Conservation (phyloP, 345 rosid species). For the Citropsis articulata region DNA sequence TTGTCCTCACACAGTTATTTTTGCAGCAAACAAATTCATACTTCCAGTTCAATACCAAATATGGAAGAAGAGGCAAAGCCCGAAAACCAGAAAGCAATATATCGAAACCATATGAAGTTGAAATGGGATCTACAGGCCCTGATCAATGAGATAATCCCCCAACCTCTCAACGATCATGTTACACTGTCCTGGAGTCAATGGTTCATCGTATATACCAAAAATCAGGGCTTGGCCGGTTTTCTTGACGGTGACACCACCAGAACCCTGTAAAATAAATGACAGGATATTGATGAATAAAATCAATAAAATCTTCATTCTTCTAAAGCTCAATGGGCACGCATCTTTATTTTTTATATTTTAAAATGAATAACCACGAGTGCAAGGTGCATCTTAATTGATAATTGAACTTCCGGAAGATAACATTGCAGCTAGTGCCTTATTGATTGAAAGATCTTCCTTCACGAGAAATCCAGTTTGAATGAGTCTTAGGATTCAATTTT, state of each 20-base stretch:
- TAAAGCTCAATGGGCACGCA: background rate
- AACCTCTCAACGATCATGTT: constrained; percentile 87
- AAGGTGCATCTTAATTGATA: background rate
- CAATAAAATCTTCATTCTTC: background rate
- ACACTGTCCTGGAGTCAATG: constrained; percentile 82
- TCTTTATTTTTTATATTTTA: background rate
- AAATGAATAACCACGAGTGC: no score
- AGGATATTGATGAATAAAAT: background rate
- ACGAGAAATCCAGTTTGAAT: background rate
- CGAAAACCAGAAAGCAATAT: constrained; percentile 4
- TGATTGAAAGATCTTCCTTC: background rate
- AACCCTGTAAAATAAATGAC: constrained; percentile 38
- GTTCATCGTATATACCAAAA: constrained; percentile 74
- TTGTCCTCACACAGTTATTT: constrained; percentile 16
- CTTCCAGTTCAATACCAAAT: constrained; percentile 1
- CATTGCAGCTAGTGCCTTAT: background rate
- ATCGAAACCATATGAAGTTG: background rate
- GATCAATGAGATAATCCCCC: constrained; percentile 80
- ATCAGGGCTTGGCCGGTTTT: constrained; percentile 71
- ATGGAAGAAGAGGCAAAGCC: constrained; percentile 16
- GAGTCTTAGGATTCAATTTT: background rate
- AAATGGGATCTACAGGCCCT: constrained; percentile 46
- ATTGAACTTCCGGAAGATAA: background rate
- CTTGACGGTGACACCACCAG: constrained; percentile 77
- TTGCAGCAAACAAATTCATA: constrained; percentile 9